Base-by-base conservation (phyloP, 1,284 basidiomycete genomes). In the Puccinia brachypodii region DNA sequence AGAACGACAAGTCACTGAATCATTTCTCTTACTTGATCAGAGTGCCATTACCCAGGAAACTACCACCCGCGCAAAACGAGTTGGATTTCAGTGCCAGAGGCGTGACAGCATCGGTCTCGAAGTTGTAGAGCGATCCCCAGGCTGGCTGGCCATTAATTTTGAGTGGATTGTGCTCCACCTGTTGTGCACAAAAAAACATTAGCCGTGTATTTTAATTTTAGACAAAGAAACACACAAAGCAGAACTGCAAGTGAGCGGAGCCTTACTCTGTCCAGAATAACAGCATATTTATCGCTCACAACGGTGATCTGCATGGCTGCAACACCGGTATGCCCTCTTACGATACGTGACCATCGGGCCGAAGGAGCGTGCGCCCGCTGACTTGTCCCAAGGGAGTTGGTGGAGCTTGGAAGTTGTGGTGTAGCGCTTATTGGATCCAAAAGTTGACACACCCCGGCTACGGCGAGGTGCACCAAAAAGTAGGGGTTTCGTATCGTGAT, bases 91-190 rank as follows among this genome's bases (percentile, higher is more conserved):
- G 16, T 33, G 42, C 60, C 4, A 72, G 53, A 2, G 77, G 42
- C 22, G 28, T 50, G n/a, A 79, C 77, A 11, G 40, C 47, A 33
- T 79, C 8, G 31, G 47, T 71, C 25, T 79, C 77, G 14, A 79
- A 40, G 53, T 79, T 79, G 38, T 79, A 79, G 25, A 69, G 19
- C 38, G 66, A 66, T 7, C 66, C 77, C 77, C 77, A 79, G 38
- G 77, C 66, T 33, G 77, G 68, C 31, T 36, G 66, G 1, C 66
- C 77, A 53, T 79, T 40, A 14, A 42, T 71, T n/a, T 25, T 60
- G 0, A 79, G 66, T 25, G 77, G 77, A 56, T 79, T 79, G 38
- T 79, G 77, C 36, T 79, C 66, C 4, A 72, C 64, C 77, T 79
- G 28, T 28, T 25, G 6, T 66, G 6, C 16, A 2, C 16, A 66